Evolutionary conservation across 805 yeast genomes (phyloP), one percentile per base, ranked within the genome.

Genomic region (Kodamaea nitidulidarum): DNA sequence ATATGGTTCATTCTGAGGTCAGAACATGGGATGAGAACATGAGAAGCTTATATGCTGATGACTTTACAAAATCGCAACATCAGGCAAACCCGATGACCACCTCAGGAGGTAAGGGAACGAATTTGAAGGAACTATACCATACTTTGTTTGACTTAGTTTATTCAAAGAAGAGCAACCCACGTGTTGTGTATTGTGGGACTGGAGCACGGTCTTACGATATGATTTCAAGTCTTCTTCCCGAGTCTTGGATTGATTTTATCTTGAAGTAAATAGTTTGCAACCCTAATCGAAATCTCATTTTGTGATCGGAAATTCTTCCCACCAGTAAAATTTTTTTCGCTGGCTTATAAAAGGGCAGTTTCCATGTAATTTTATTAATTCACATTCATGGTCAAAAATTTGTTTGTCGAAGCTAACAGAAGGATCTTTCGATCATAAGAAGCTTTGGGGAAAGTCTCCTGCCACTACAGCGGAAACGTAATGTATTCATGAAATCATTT

Each of bases 391-490:
- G 71, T 58, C 75, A 63, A 81, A 81, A 86, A 81, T 78, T 81
- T 80, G 85, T 79, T 38, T 79, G 59, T 75, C 87, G 80, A 81
- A 80, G 86, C 81, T 62, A 61, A 60, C 86, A 70, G 47, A 78
- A 71, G 73, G 78, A 67, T 45, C 40, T 32, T 37, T 33, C 32
- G 33, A 15, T 40, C 52, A 51, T 45, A 38, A 43, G 48, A 60
- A 59, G 84, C 84, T 80, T 81, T 75, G 87, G 88, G 88, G 88
- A 81, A 81, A 81, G 88, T 81, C 88, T 81, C 88, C 88, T 78
- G 84, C 84, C 84, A 63, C 60, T 39, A 60, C 65, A 67, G 78
- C 83, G 88, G 88, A 80, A 80, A 81, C 73, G 73, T 52, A 59
- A 53, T 60, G 67, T 52, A 46, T 46, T 51, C 53, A 52, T 50